Base-by-base conservation (phyloP, 2,329 filamentous ascomycete species). In the Colletotrichum phormii region DNA sequence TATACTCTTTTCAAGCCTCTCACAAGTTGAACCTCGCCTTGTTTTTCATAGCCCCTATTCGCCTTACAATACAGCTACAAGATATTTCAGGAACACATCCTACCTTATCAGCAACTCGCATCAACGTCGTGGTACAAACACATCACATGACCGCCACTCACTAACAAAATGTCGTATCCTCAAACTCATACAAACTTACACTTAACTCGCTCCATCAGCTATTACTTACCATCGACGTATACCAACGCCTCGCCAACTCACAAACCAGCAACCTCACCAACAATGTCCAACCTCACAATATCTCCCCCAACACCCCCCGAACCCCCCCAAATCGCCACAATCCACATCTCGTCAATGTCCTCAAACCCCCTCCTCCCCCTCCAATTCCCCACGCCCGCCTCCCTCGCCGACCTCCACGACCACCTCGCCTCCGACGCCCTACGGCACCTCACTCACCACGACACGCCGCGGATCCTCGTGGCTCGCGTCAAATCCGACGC, bases 291-390 rank as follows among this genome's bases (percentile, higher is more conserved):
- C 54, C 53, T 73, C 60, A 35, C 55, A 29, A 57, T 66, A 8
- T 35, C 46, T 22, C 13, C 55, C 51, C 60, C 67, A 4, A 31
- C 15, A 2, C 67, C 68, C 9, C 24, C 18, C 33, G 77, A 78
- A 42, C 75, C 76, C 42, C 55, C 69, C 15, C 75, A 77, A 53
- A 77, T 79, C 58, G 79, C 78, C 24, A 75, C 76, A 37, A 79
- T 84, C 64, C 83, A 85, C 72, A 73, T 85, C 18, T 73, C 76
- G 9, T 82, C 84, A 58, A 85, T 84, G 84, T 77, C 82, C 58
- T 71, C 76, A 49, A 84, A 85, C 74, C 73, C 80, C 13, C 72
- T 85, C 29, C 80, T 83, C 57, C 82, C 84, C 67, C 81, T 81
- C 1, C 82, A 85, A 72, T 84, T 85, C 65, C 83, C 84, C 15